Evolutionary conservation across 768 basidiomycete genomes (phyloP), one percentile per base, ranked within the genome.

Genomic region (Leucogyrophana mollusca): DNA sequence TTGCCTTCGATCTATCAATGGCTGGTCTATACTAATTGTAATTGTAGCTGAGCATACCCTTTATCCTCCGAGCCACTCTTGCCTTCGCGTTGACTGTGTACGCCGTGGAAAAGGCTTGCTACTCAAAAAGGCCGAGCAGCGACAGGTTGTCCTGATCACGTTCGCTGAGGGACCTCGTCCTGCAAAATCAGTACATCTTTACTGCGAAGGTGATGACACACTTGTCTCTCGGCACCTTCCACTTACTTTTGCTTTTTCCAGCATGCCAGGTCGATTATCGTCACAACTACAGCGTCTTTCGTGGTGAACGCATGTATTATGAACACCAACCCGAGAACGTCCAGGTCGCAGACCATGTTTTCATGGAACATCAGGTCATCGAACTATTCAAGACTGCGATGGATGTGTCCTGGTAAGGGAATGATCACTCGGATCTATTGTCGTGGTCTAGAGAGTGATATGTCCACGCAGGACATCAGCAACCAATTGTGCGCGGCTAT

Each of bases 321-420:
- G 30, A 22, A 1, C 51, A 46, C 2, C 51, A 49, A 2, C 57
- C 61, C 0, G 36, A 52, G 6, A 57, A 53, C n/a, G 40, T 66
- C 27, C 55, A 62, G 30, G 58, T 59, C 40, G 59, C 51, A 0
- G 59, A 64, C 16, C 61, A 63, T 34, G 61, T 61, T 16, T 66
- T 51, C 45, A 55, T 57, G 2, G 58, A 66, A 35, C 27, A 47
- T 8, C 46, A 39, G 20, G 45, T 62, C 8, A n/a, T 50, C 43
- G 1, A 60, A 58, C 34, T 47, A 45, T 21, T 46, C 53, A 2
- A 41, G 43, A 10, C 21, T 44, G 17, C 37, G 23, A 38, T 38
- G 37, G 37, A 38, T 38, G 20, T 38, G 20, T 20, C 17, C 3
- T 38, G 37, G 37, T 38, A 20, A 3, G 37, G n/a, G n/a, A n/a